These are phyloP conservation scores for Selaginella moellendorffii DNA, from an alignment of 75 land plant species.

Conservation along the genomic window DNA sequence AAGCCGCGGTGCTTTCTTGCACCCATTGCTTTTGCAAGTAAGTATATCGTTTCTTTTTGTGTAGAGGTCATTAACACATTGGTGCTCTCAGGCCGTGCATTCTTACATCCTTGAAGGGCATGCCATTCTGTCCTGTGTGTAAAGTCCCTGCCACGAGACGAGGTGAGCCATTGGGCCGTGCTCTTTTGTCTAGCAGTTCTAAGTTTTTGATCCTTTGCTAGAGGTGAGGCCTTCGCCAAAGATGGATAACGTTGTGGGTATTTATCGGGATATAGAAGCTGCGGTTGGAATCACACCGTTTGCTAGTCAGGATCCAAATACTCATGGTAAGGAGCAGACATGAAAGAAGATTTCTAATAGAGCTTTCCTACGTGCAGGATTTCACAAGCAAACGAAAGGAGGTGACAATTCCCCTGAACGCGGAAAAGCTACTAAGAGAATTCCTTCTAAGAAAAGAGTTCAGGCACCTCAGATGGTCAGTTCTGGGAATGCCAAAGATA, in stretches of 20 bases:
- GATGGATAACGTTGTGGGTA: constrained; percentile 67
- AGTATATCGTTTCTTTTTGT: constrained; percentile 15
- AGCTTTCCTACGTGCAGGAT: too few relatives aligned
- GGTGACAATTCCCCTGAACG: too few relatives aligned
- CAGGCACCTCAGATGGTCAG: not conserved
- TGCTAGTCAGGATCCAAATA: constrained; percentile 28
- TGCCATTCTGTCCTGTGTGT: constrained; percentile 65
- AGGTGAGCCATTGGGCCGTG: constrained; percentile 29
- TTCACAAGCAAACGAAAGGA: too few relatives aligned
- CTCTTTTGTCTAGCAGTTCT: constrained; percentile 1
- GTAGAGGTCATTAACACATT: not conserved
- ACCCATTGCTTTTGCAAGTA: constrained; percentile 82
- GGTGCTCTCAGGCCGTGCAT: constrained; percentile 41
- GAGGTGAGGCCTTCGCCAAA: constrained; percentile 70
- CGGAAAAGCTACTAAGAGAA: too few relatives aligned
- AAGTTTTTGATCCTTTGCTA: too few relatives aligned
- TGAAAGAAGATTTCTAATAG: not conserved
- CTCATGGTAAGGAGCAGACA: not conserved
- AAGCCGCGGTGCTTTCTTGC: constrained; percentile 59
- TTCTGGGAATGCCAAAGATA: not conserved
- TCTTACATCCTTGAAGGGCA: constrained; percentile 42
- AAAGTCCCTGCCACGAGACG: constrained; percentile 52
- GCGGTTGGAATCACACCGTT: constrained; percentile 42
- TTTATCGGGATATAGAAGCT: constrained; percentile 61
- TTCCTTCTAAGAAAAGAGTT: constrained; percentile 11